Conservation (phyloP, 805 yeast genomes). For the Scheffersomyces lignosus region DNA sequence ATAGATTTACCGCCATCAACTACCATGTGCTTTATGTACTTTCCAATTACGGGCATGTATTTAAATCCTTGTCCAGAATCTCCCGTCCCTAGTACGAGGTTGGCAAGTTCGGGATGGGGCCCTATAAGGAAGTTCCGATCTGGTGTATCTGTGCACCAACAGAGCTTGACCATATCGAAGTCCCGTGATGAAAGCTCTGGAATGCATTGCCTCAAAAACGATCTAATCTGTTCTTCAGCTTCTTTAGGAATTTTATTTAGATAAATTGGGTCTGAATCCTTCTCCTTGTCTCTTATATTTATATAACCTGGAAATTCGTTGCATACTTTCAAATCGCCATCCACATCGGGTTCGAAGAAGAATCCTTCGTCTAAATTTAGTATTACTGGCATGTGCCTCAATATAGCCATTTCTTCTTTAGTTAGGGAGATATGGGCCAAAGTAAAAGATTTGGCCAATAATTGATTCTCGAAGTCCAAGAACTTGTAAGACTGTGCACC, state of each 20-base stretch:
- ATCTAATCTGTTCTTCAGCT: constrained; percentile 31
- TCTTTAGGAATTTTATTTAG: constrained; percentile 28
- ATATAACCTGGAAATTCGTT: constrained; percentile 43
- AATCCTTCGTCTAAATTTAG: constrained; percentile 39
- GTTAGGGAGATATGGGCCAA: constrained; percentile 40
- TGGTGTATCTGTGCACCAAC: background rate
- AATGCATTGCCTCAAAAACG: constrained; percentile 28
- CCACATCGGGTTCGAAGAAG: constrained; percentile 40
- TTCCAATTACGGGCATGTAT: background rate
- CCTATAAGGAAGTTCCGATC: background rate
- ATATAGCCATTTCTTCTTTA: constrained; percentile 26
- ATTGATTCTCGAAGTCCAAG: constrained; percentile 34
- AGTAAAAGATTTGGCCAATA: constrained; percentile 42
- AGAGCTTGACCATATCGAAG: constrained; percentile 10
- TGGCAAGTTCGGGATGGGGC: background rate
- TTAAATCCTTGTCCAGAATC: background rate
- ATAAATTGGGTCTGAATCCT: constrained; percentile 29
- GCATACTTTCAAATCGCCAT: constrained; percentile 36
- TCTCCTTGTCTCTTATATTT: constrained; percentile 11
- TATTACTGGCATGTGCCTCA: constrained; percentile 36
- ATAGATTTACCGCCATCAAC: background rate
- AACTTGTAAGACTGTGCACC: constrained; percentile 40
- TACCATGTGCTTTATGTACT: background rate
- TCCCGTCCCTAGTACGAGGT: background rate
- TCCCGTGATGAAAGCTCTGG: constrained; percentile 29